Conservation (phyloP, 129 eudicot species). For the Flaveria linearis region DNA sequence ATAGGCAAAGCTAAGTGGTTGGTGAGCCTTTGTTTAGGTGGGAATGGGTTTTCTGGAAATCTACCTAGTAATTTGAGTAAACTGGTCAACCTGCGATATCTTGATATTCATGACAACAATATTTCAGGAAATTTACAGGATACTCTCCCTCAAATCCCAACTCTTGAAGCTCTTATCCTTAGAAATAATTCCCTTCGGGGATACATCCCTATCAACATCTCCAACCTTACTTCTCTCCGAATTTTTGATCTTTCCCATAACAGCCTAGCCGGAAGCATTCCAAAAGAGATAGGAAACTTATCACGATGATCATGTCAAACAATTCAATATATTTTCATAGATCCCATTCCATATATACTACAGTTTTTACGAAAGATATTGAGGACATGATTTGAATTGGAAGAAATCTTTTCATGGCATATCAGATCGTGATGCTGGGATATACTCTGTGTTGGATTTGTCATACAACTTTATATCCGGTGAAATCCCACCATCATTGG, state of each 20-base stretch:
- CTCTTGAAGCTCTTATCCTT: conserved; percentile 44
- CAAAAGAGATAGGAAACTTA: conserved; percentile 35
- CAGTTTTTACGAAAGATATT: neutral
- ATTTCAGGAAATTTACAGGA: conserved; percentile 38
- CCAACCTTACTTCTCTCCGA: conserved; percentile 40
- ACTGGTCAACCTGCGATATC: conserved; percentile 42
- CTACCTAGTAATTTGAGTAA: conserved; percentile 46
- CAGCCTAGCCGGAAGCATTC: conserved; percentile 40
- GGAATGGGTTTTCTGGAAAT: conserved; percentile 50
- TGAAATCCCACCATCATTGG: conserved; percentile 44
- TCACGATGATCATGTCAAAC: neutral
- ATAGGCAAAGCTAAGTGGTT: conserved; percentile 47
- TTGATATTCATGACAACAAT: conserved; percentile 58
- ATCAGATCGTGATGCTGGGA: conserved; percentile 26
- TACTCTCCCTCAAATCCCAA: conserved; percentile 31
- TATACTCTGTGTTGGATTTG: conserved; percentile 57
- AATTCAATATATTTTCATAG: conserved; percentile 6
- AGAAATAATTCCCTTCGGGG: conserved; percentile 53
- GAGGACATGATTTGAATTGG: conserved; percentile 47
- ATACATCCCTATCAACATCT: conserved; percentile 35
- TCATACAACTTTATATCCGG: conserved; percentile 47
- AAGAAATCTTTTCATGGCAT: conserved; percentile 52
- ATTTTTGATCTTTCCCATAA: conserved; percentile 58
- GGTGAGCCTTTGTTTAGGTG: conserved; percentile 41
- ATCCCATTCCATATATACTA: too few species aligned